Conservation (phyloP, 805 yeast genomes). For the Helenozyma baotianmanensis region DNA sequence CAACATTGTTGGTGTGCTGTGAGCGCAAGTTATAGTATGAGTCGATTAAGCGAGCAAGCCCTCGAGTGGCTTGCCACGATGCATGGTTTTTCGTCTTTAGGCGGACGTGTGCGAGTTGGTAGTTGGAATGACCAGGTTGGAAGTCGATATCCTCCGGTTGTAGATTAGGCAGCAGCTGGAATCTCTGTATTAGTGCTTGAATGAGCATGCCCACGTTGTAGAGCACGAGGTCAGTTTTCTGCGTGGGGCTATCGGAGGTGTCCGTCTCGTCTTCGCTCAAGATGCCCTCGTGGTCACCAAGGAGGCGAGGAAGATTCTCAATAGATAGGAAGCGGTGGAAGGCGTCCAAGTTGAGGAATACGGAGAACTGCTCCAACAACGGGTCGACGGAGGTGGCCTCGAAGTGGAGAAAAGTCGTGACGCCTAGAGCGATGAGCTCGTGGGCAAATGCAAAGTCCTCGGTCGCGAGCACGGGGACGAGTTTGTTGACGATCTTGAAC, state of each 20-base stretch:
- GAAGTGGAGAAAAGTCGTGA: conserved; percentile 30
- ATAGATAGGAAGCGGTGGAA: conserved; percentile 33
- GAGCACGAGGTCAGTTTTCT: conserved; percentile 3
- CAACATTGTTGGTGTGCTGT: not conserved
- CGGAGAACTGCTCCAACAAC: conserved; percentile 39
- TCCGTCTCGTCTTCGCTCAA: not conserved
- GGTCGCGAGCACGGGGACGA: conserved; percentile 39
- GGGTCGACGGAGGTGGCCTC: conserved; percentile 38
- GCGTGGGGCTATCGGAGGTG: not conserved
- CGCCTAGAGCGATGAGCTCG: conserved; percentile 35
- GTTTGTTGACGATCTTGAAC: conserved; percentile 43
- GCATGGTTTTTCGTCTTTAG: conserved; percentile 15
- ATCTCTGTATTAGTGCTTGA: conserved; percentile 17
- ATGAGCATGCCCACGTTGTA: conserved; percentile 21
- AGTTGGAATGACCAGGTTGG: too few relatives aligned
- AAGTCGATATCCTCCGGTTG: conserved; percentile 18
- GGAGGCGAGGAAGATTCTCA: conserved; percentile 19
- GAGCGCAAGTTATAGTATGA: conserved; percentile 26
- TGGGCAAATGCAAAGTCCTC: conserved; percentile 35
- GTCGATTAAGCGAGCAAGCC: conserved; percentile 27
- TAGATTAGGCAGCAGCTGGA: conserved; percentile 11
- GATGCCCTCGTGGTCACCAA: conserved; percentile 14
- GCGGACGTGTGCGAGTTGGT: conserved; percentile 19
- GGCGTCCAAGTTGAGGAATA: conserved; percentile 42
- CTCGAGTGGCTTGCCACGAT: conserved; percentile 41